Percentiles rank a stretch among this genome's conserved stretches.
phyloP scores from a whole-genome alignment of 768 basidiomycete genomes.

The Boletus bicolor region DNA sequence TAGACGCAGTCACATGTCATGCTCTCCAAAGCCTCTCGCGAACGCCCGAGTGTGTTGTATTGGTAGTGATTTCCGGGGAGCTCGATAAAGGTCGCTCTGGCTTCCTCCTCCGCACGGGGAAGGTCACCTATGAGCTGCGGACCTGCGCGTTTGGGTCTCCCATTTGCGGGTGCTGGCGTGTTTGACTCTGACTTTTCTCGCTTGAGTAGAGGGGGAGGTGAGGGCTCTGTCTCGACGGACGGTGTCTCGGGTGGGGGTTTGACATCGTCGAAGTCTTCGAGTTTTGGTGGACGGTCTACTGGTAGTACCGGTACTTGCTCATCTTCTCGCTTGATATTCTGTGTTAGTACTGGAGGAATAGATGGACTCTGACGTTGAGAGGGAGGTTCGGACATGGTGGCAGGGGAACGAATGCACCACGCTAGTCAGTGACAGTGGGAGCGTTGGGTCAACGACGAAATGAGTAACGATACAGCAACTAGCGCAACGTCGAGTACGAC shows the following conservation, averaged over 20 bases:
- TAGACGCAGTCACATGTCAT: conserved; percentile 94
- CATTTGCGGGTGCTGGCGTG: conserved; percentile 35
- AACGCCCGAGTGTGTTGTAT: conserved; percentile 80
- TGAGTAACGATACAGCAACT: conserved; percentile 19
- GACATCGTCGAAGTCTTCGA: conserved; percentile 24
- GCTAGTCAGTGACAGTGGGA: conserved; percentile 15
- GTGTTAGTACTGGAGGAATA: conserved; percentile 8
- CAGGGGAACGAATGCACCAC: conserved; percentile 14
- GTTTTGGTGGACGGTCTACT: conserved; percentile 10
- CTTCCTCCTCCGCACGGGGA: conserved; percentile 71
- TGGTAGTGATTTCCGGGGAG: conserved; percentile 83
- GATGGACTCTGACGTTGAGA: conserved; percentile 30
- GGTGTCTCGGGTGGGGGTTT: conserved; percentile 28
- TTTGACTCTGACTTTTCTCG: conserved; percentile 34
- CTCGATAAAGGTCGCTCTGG: conserved; percentile 68
- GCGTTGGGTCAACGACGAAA: conserved; percentile 22
- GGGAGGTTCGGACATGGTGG: conserved; percentile 30
- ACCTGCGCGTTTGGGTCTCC: conserved; percentile 35
- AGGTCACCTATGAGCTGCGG: conserved; percentile 80
- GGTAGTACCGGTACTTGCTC: neutral
- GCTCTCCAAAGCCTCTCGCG: conserved; percentile 85
- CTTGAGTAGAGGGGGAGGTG: conserved; percentile 30
- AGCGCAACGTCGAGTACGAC: conserved; percentile 21
- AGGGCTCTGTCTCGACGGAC: conserved; percentile 29
- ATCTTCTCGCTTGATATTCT: conserved; percentile 14